Base-by-base conservation (phyloP, 108 stramenopile genomes). In the Cyclotella baltica region DNA sequence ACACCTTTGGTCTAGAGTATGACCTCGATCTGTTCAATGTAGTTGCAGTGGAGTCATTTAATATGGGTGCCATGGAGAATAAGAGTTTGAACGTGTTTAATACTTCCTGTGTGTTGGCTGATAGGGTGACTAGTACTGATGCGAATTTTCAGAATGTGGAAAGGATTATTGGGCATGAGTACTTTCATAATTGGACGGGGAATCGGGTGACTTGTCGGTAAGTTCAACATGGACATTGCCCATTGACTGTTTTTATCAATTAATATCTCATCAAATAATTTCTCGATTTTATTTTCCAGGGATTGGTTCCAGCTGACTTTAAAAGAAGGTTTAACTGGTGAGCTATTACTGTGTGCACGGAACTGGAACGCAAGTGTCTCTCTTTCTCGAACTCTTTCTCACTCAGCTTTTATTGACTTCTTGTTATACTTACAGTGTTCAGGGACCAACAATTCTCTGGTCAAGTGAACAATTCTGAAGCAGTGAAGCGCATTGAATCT, bases 171-270 rank as follows among this genome's bases (percentile, higher is more conserved):
- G 98, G 95, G 0, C 97, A 98, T 81, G 98, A 98, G 73, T 98
- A 99, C 67, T 98, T 99, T 71, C 99, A 99, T 88, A 99, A 98
- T 72, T 97, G 95, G 96, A 89, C 92, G 2, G 98, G 99, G 8
- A 99, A 99, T 76, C 90, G 99, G 36, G 99, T 99, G 4, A 99
- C 99, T 9, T 97, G 97, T 73, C 88, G 36, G n/a, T n/a, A n/a
- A n/a, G n/a, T n/a, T n/a, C n/a, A n/a, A n/a, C n/a, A n/a, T n/a
- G n/a, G n/a, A n/a, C n/a, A n/a, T n/a, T n/a, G n/a, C n/a, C n/a
- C n/a, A n/a, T n/a, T n/a, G n/a, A n/a, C n/a, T n/a, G n/a, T n/a
- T n/a, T n/a, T n/a, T n/a, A n/a, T n/a, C n/a, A n/a, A n/a, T n/a
- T n/a, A n/a, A n/a, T n/a, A n/a, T n/a, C n/a, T n/a, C n/a, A n/a